Conservation (phyloP, 768 basidiomycete genomes). For the Agaricus blazei region DNA sequence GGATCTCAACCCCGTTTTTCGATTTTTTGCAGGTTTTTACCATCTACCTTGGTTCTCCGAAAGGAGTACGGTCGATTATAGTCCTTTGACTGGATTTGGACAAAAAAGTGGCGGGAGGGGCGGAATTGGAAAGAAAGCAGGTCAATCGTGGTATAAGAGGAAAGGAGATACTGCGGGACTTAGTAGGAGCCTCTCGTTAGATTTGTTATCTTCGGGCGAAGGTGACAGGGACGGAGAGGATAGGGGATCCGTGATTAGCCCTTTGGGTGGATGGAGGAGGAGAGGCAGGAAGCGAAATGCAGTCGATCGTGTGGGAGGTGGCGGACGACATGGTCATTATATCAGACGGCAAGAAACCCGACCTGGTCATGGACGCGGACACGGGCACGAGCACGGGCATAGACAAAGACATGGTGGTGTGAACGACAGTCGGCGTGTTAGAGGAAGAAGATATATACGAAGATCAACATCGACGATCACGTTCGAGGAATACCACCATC, state of each 20-base stretch:
- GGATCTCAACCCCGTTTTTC: slow-evolving; percentile 7
- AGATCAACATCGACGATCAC: slow-evolving; percentile 8
- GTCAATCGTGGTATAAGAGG: slow-evolving; percentile 3
- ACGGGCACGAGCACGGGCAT: background rate
- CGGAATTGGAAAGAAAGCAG: background rate
- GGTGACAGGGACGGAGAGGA: slow-evolving; percentile 1
- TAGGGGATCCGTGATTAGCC: slow-evolving; percentile 1
- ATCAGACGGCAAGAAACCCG: background rate
- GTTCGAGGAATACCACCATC: slow-evolving; percentile 8
- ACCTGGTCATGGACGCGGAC: background rate
- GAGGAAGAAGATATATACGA: slow-evolving; percentile 3
- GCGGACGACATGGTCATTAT: background rate
- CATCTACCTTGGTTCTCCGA: slow-evolving; percentile 7
- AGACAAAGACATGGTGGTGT: too few species aligned
- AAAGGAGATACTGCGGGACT: background rate
- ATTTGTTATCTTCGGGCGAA: background rate
- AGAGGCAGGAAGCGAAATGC: background rate
- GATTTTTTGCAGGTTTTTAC: slow-evolving; percentile 5
- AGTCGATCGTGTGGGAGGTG: background rate
- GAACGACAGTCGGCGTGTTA: background rate
- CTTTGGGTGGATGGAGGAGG: slow-evolving; percentile 4
- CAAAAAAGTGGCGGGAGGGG: slow-evolving; percentile 3
- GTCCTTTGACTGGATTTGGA: slow-evolving; percentile 6
- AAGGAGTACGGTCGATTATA: slow-evolving; percentile 6
- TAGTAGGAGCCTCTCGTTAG: background rate